These are phyloP conservation scores for Hypoxylon sp. DNA, from an alignment of 2,329 filamentous ascomycete genomes.

Conservation along the genomic window DNA sequence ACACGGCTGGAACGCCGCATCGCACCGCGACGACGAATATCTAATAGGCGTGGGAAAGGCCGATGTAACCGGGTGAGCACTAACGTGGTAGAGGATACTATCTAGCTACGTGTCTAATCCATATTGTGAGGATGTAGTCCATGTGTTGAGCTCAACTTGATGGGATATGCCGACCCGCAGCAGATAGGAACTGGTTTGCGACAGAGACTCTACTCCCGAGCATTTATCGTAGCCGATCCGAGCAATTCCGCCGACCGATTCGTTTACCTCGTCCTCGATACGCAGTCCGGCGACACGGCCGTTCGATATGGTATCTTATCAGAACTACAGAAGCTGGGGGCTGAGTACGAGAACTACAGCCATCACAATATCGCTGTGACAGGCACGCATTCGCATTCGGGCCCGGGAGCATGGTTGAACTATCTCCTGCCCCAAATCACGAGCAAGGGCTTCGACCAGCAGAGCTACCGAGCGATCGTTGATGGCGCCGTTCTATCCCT, in stretches of 20 bases:
- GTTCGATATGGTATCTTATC: constrained; percentile 88
- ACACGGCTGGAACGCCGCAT: constrained; percentile 17
- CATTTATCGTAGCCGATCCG: constrained; percentile 85
- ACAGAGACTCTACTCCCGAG: constrained; percentile 87
- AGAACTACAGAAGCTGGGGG: constrained; percentile 75
- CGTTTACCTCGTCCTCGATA: constrained; percentile 89
- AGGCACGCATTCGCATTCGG: constrained; percentile 92
- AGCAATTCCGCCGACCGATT: constrained; percentile 76
- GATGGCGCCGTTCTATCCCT: constrained; percentile 87
- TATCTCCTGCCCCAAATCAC: constrained; percentile 94
- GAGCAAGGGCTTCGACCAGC: constrained; percentile 84
- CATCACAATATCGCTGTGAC: constrained; percentile 88
- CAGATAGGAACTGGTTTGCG: constrained; percentile 87
- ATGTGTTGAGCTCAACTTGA: constrained; percentile 89
- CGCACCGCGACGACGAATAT: constrained; percentile 55
- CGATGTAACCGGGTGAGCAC: constrained; percentile 63
- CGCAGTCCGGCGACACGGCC: constrained; percentile 88
- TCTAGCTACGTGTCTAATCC: not conserved
- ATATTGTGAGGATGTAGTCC: constrained; percentile 60
- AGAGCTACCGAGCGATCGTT: constrained; percentile 90
- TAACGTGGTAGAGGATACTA: not conserved
- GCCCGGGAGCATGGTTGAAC: constrained; percentile 93
- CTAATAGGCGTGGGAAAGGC: constrained; percentile 68
- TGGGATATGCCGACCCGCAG: constrained; percentile 88
- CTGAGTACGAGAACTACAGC: constrained; percentile 79